Evolutionary conservation across 2,329 filamentous ascomycete species (phyloP).

Genomic region (Madurella mycetomatis): DNA sequence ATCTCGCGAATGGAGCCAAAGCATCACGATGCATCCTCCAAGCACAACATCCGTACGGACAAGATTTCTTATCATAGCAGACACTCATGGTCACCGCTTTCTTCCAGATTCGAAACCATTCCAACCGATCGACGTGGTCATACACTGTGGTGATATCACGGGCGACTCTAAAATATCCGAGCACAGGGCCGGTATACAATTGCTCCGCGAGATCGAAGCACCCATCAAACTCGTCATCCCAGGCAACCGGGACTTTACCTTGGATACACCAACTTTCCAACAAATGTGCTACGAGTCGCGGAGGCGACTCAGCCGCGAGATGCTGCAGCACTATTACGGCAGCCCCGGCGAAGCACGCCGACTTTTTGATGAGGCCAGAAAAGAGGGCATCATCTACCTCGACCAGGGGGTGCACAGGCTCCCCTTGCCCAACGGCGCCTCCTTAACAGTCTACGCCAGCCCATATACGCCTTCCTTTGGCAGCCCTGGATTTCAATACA

Average conservation of each 20-base stretch:
- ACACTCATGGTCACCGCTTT: constrained; percentile 1
- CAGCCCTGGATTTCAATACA: constrained; percentile 49
- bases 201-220: constrained; percentile 10
- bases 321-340: constrained; percentile 35
- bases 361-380: constrained; percentile 35
- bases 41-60: background rate
- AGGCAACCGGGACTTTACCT: constrained; percentile 50
- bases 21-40: background rate
- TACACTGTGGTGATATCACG: constrained; percentile 4
- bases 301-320: constrained; percentile 5
- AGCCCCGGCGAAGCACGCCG: constrained; percentile 32
- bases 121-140: constrained; percentile 4
- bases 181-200: constrained; percentile 1
- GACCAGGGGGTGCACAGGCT: constrained; percentile 48
- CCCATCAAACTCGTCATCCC: constrained; percentile 48
- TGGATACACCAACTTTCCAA: constrained; percentile 33
- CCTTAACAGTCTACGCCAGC: constrained; percentile 48
- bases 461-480: constrained; percentile 46
- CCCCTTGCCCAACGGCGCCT: constrained; percentile 44
- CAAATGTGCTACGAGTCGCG: constrained; percentile 15
- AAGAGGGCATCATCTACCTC: constrained; percentile 42
- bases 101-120: background rate
- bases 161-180: constrained; percentile 4
- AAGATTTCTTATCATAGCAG: constrained; percentile 3
- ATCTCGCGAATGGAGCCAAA: background rate